Evolutionary conservation across 164 flowering plant genomes (phyloP).

Genomic region (Magnolia sinica): DNA sequence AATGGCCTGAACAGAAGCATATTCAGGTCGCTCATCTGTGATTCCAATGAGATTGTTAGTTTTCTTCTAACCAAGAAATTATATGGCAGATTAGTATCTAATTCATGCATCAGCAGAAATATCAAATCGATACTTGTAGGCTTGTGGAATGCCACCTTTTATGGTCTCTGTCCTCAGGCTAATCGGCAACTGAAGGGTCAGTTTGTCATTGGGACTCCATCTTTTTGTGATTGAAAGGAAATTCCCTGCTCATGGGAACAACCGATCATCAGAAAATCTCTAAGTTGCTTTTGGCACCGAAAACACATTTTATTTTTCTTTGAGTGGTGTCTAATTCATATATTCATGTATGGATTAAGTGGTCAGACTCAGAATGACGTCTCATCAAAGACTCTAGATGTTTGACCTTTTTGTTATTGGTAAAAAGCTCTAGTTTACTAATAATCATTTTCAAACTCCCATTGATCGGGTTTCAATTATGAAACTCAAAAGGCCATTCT

Average conservation of each 20-base stretch:
- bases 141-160: conserved; percentile 46
- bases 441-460: no score
- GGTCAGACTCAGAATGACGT: no score
- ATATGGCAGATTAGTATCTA: background rate
- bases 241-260: background rate
- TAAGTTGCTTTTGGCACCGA: no score
- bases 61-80: conserved; percentile 26
- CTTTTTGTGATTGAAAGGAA: conserved; percentile 1
- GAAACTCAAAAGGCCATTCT: no score
- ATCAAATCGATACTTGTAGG: background rate
- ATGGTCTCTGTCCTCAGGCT: conserved; percentile 62
- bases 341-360: no score
- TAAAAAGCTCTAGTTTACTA: no score
- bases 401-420: no score
- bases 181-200: conserved; percentile 42
- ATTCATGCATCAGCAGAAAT: background rate
- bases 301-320: no score
- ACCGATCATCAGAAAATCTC: background rate
- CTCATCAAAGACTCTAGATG: no score
- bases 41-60: conserved; percentile 12
- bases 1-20: conserved; percentile 68
- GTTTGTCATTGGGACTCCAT: conserved; percentile 4
- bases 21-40: conserved; percentile 79
- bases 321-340: no score
- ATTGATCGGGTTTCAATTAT: no score